phyloP scores from a whole-genome alignment of 2,329 filamentous ascomycete genomes.

The Colletotrichum truncatum region DNA sequence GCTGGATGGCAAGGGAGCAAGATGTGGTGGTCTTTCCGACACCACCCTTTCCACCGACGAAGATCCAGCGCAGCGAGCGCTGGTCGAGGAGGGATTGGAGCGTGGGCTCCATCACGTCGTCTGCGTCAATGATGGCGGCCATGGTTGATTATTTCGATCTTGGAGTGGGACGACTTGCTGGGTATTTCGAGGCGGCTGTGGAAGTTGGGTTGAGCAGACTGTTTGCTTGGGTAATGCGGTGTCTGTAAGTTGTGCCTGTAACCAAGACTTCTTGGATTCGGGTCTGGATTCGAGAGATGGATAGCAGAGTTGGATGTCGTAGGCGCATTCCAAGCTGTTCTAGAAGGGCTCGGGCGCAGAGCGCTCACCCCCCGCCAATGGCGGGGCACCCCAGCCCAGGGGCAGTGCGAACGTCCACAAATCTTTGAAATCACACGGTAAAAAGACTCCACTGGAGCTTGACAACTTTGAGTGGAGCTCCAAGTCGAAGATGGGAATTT shows the following conservation, averaged over 20 bases:
- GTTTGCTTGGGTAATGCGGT: background rate
- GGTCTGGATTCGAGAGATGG: background rate
- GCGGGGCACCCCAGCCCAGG: constrained; percentile 22
- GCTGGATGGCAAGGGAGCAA: constrained; percentile 97
- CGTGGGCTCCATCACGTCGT: constrained; percentile 82
- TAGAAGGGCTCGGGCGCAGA: constrained; percentile 20
- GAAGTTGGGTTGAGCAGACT: background rate
- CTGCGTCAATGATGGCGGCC: constrained; percentile 69
- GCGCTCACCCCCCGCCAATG: constrained; percentile 19
- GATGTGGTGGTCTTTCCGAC: constrained; percentile 99
- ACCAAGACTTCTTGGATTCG: background rate
- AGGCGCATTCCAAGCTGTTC: constrained; percentile 28
- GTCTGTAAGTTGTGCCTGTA: background rate
- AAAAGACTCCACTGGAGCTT: constrained; percentile 15
- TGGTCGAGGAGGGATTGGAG: constrained; percentile 96
- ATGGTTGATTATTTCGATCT: constrained; percentile 41
- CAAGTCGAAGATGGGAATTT: background rate
- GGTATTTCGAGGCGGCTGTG: background rate
- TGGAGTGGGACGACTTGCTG: background rate
- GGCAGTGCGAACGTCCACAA: background rate
- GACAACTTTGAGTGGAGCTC: constrained; percentile 9
- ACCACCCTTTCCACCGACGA: constrained; percentile 97
- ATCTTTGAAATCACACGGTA: background rate
- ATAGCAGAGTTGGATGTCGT: background rate
- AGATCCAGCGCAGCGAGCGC: constrained; percentile 96